phyloP scores from a whole-genome alignment of 352 stramenopile genomes.

The Globisporangium nunn region DNA sequence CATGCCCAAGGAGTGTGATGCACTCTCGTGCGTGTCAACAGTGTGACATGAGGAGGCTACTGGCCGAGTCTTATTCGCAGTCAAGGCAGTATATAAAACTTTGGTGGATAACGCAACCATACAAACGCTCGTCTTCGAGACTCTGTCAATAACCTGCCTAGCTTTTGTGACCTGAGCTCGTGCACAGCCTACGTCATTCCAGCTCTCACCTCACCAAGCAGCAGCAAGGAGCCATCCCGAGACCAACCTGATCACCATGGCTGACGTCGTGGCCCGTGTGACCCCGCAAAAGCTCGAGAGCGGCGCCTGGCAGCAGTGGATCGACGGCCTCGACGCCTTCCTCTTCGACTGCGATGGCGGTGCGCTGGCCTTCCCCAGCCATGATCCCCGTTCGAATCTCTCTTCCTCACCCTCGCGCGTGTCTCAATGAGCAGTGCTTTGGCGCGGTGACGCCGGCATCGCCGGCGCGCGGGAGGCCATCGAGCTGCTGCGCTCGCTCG shows the following conservation, averaged over 20 bases:
- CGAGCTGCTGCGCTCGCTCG: constrained; percentile 52
- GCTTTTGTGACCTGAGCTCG: background rate
- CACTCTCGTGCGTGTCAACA: background rate
- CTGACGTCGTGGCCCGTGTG: constrained; percentile 13
- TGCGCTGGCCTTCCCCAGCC: constrained; percentile 11
- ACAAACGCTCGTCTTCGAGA: background rate
- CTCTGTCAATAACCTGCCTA: constrained; percentile 16
- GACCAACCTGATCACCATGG: constrained; percentile 2
- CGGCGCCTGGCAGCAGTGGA: constrained; percentile 48
- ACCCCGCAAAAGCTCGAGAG: constrained; percentile 28
- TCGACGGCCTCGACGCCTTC: constrained; percentile 58
- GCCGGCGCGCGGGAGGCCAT: constrained; percentile 58
- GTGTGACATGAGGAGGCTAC: constrained; percentile 11
- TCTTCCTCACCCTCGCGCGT: background rate
- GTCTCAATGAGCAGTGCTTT: constrained; percentile 34
- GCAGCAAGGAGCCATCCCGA: background rate
- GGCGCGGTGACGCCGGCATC: constrained; percentile 59
- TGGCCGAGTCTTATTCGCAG: constrained; percentile 4
- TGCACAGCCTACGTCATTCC: background rate
- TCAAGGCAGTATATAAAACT: background rate
- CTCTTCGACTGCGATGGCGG: constrained; percentile 82
- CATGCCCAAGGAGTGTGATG: background rate
- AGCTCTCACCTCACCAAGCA: constrained; percentile 3
- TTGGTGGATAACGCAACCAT: background rate
- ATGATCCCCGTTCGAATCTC: background rate